phyloP scores from a whole-genome alignment of 148 eudicot genomes.

The Chenopodium formosanum region DNA sequence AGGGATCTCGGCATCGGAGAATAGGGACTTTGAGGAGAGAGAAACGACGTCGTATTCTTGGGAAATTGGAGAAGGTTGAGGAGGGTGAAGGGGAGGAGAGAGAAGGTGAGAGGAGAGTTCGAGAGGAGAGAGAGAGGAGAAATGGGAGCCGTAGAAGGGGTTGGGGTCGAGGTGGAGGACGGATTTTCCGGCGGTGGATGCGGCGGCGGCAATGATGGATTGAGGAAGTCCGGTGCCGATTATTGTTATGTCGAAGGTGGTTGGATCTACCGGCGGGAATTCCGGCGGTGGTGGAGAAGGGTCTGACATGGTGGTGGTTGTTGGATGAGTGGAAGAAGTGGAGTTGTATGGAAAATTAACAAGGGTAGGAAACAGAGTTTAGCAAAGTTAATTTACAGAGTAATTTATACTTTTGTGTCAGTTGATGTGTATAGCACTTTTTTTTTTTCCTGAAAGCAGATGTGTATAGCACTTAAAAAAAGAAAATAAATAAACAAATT shows the following conservation, averaged over 20 bases:
- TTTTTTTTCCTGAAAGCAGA: too few species aligned
- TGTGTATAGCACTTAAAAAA: too few species aligned
- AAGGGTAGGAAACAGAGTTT: too few species aligned
- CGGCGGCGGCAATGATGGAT: constrained; percentile 76
- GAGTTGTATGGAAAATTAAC: too few species aligned
- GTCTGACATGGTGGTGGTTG: neutral
- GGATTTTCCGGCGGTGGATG: constrained; percentile 66
- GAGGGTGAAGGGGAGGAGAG: constrained; percentile 26
- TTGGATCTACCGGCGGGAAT: constrained; percentile 54
- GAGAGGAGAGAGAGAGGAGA: constrained; percentile 59
- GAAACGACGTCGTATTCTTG: constrained; percentile 9
- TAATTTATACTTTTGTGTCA: too few species aligned
- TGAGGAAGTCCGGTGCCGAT: constrained; percentile 79
- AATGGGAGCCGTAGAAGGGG: constrained; percentile 76
- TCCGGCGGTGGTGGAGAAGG: neutral
- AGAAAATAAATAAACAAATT: too few species aligned
- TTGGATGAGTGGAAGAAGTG: too few species aligned
- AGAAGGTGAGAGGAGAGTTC: constrained; percentile 31
- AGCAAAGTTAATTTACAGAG: too few species aligned
- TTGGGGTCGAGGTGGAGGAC: constrained; percentile 93
- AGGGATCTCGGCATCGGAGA: constrained; percentile 41
- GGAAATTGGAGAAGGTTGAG: constrained; percentile 16
- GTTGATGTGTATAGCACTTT: too few species aligned
- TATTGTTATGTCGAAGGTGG: constrained; percentile 70
- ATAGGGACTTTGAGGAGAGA: constrained; percentile 37